phyloP scores from a whole-genome alignment of 768 basidiomycete species.

The Hortiboletus campestris region DNA sequence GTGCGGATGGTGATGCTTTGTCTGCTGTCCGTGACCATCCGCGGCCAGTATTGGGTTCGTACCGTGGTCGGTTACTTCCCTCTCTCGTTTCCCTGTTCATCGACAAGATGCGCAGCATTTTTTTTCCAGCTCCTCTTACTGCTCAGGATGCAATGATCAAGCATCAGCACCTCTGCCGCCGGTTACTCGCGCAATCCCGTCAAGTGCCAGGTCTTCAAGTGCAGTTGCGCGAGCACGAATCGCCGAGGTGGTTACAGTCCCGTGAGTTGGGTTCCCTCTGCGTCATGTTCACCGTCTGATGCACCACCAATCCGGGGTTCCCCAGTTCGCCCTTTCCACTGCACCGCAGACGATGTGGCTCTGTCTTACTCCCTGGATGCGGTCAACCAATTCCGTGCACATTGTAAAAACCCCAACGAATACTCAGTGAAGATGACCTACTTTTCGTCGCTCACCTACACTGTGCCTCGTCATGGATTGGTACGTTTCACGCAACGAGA shows the following conservation, averaged over 20 bases:
- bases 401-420: background rate
- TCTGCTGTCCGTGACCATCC: background rate
- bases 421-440: slow-evolving; percentile 1
- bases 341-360: slow-evolving; percentile 2
- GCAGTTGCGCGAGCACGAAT: background rate
- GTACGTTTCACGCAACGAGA: slow-evolving; percentile 6
- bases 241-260: slow-evolving; percentile 1
- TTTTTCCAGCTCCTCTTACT: background rate
- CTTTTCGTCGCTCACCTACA: slow-evolving; percentile 5
- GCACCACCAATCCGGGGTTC: background rate
- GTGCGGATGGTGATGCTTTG: background rate
- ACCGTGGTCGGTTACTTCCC: background rate
- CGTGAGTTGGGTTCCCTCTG: background rate
- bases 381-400: slow-evolving; percentile 1
- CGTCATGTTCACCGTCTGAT: background rate
- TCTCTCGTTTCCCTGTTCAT: background rate
- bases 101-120: background rate
- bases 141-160: background rate
- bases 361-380: slow-evolving; percentile 2
- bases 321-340: background rate
- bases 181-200: background rate
- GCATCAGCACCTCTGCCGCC: background rate
- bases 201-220: slow-evolving; percentile 1
- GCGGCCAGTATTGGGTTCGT: background rate
- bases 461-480: slow-evolving; percentile 7